Percentiles rank a stretch among this genome's conserved stretches.
phyloP scores from a whole-genome alignment of 176 grass and related monocot genomes.

The Zoysia japonica region DNA sequence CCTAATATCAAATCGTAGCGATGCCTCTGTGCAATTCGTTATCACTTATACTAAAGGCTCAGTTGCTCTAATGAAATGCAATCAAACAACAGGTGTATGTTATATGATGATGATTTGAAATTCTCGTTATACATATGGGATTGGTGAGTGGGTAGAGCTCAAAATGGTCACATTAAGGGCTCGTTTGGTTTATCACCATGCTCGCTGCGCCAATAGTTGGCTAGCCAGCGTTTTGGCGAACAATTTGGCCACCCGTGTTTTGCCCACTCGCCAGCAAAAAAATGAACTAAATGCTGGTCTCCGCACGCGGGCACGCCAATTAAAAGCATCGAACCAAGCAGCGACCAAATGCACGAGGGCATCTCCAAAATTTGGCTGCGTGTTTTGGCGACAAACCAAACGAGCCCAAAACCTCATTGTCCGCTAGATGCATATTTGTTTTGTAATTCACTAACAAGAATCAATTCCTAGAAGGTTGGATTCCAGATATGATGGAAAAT shows the following conservation, averaged over 20 bases:
- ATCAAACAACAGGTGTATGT: neutral
- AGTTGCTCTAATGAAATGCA: slow-evolving; percentile 13
- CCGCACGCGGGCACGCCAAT: too few relatives aligned
- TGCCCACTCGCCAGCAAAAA: too few relatives aligned
- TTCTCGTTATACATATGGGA: neutral
- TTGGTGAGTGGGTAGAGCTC: neutral
- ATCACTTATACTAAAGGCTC: neutral
- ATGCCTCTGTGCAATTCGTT: neutral
- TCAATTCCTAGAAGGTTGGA: neutral
- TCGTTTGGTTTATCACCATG: too few relatives aligned
- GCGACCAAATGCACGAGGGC: too few relatives aligned
- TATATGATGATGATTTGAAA: neutral
- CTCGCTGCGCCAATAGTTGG: too few relatives aligned
- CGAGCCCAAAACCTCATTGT: neutral
- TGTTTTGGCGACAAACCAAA: too few relatives aligned
- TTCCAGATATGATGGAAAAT: slow-evolving; percentile 21
- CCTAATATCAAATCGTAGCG: neutral
- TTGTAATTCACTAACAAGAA: neutral
- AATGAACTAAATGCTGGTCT: too few relatives aligned
- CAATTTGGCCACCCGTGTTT: too few relatives aligned
- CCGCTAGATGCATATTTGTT: slow-evolving; percentile 2
- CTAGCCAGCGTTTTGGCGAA: too few relatives aligned
- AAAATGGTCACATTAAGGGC: neutral
- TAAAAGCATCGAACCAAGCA: too few relatives aligned
- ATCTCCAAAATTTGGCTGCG: too few relatives aligned